phyloP scores from a whole-genome alignment of 495 filamentous ascomycete genomes.

The Penicillium mononematosum region DNA sequence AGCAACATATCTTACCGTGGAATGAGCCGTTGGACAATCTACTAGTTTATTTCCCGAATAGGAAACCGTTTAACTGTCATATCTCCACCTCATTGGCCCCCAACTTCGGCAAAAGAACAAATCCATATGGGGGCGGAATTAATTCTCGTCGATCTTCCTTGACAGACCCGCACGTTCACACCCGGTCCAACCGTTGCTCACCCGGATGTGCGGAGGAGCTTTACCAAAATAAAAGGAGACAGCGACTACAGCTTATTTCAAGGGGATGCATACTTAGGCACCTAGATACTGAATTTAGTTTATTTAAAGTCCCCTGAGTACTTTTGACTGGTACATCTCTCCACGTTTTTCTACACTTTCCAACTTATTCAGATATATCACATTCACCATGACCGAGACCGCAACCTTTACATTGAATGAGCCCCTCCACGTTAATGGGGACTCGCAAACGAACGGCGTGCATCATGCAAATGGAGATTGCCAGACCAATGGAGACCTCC shows the following conservation, averaged over 20 bases:
- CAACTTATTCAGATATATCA: not conserved
- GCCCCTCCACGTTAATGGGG: not conserved
- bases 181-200: not conserved
- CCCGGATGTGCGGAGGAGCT: not conserved
- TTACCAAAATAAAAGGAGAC: not conserved
- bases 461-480: not conserved
- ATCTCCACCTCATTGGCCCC: not conserved
- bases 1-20: not conserved
- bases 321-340: not conserved
- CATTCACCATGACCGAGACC: not conserved
- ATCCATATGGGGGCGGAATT: not conserved
- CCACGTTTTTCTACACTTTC: not conserved
- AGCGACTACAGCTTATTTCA: not conserved
- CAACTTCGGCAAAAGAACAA: not conserved
- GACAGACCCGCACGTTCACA: not conserved
- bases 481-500: not conserved
- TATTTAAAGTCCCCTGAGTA: not conserved
- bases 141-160: not conserved
- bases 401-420: not conserved
- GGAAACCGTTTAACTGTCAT: not conserved
- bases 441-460: not conserved
- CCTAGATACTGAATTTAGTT: not conserved
- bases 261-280: too few species aligned
- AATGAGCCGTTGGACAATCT: not conserved
- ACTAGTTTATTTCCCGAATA: not conserved